Evolutionary conservation across 2,329 filamentous ascomycete genomes (phyloP).

Genomic region (Phialophora expanda): DNA sequence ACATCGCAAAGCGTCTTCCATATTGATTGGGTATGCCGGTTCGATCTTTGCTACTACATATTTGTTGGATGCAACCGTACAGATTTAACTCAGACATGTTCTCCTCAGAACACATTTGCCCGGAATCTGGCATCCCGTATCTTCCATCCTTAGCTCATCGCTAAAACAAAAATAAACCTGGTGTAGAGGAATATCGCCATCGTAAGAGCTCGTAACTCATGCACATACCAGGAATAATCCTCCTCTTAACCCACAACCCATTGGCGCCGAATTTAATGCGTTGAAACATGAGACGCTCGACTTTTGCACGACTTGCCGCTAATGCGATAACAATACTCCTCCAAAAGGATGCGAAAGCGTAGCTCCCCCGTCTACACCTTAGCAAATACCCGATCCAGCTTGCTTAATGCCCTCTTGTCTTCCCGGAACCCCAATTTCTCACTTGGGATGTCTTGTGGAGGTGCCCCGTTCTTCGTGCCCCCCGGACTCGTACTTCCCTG

Average conservation of each 20-base stretch:
- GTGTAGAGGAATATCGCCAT: slow-evolving; percentile 6
- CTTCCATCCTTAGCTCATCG: neutral
- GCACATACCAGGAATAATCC: slow-evolving; percentile 2
- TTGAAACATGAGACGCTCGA: neutral
- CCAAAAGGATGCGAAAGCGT: neutral
- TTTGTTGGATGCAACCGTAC: neutral
- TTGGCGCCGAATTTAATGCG: neutral
- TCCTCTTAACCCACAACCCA: neutral
- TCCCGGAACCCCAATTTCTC: slow-evolving; percentile 65
- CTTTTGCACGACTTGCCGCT: slow-evolving; percentile 6
- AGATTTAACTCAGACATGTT: neutral
- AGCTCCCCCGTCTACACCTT: slow-evolving; percentile 24
- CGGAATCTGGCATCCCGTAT: neutral
- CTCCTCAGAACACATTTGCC: neutral
- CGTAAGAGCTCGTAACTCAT: slow-evolving; percentile 19
- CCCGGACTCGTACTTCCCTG: slow-evolving; percentile 50
- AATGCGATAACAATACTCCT: slow-evolving; percentile 14
- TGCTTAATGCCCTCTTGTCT: slow-evolving; percentile 68
- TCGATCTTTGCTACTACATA: slow-evolving; percentile 5
- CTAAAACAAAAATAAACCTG: neutral
- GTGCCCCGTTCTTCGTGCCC: slow-evolving; percentile 44
- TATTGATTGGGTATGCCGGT: neutral
- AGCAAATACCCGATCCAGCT: slow-evolving; percentile 63
- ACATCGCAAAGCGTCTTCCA: neutral
- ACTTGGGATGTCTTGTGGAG: slow-evolving; percentile 61